Evolutionary conservation across 345 rosid species (phyloP).

Genomic region (Aquilaria sinensis): DNA sequence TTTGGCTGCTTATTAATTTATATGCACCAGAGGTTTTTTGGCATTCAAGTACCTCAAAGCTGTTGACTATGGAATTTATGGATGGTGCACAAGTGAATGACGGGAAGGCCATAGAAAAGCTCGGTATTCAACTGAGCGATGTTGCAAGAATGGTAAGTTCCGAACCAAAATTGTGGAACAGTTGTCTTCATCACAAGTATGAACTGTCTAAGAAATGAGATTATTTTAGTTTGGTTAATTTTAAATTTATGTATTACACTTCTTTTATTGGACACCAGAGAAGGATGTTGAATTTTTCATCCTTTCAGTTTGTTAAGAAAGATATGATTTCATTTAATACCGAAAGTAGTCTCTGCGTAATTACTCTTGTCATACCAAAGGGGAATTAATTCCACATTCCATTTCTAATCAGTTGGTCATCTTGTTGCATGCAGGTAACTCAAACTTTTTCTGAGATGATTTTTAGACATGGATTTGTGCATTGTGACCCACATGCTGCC

Average conservation of each 20-base stretch:
- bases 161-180: conserved; percentile 3
- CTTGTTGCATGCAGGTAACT: conserved; percentile 54
- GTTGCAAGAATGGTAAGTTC: conserved; percentile 76
- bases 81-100: conserved; percentile 89
- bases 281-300: too few relatives aligned
- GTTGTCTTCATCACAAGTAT: conserved; percentile 3
- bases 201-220: too few relatives aligned
- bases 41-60: conserved; percentile 80
- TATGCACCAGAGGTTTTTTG: conserved; percentile 81
- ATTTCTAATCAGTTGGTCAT: not conserved
- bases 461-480: conserved; percentile 95
- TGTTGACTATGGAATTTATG: conserved; percentile 91
- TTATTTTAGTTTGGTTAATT: too few relatives aligned
- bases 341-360: too few relatives aligned
- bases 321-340: not conserved
- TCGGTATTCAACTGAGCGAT: conserved; percentile 72
- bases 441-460: conserved; percentile 93
- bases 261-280: too few relatives aligned
- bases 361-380: too few relatives aligned
- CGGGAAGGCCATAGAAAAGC: conserved; percentile 53
- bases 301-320: too few relatives aligned
- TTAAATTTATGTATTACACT: too few relatives aligned
- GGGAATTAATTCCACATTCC: not conserved
- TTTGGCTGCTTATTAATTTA: conserved; percentile 67
- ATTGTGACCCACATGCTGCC: conserved; percentile 98